Base-by-base conservation (phyloP, 345 rosid genomes). In the Balakata baccata region DNA sequence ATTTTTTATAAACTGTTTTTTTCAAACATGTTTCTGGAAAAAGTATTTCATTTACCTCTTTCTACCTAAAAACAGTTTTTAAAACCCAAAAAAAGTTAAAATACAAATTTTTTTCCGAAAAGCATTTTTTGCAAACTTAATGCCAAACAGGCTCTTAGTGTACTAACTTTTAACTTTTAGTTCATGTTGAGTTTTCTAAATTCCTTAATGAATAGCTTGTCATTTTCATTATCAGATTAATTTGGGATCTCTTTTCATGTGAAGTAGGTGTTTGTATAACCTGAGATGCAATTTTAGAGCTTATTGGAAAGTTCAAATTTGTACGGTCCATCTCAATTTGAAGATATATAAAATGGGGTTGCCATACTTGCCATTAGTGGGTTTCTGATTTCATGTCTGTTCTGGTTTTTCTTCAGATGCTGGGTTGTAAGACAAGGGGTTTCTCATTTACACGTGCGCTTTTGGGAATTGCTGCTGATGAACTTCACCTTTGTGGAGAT, bases 401-500 rank as follows among this genome's bases (percentile, higher is more conserved):
- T 72, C 52, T 58, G 20, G 41, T 75, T 62, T 75, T 63, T 75
- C 75, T 64, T 74, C 85, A 93, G 96, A 92, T 94, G 98, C 79
- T 94, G 78, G 92, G 89, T 29, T 92, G 98, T 78, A 82, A 69
- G 72, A 87, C 89, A 38, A 87, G 98, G 80, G 98, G 98, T 4
- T 92, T 80, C 80, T 85, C 98, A 52, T 94, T 94, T 82, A 94
- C 98, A 66, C 90, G 97, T 79, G 97, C 98, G 39, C 82, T 94
- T 75, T 81, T 94, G 72, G 98, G 96, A 64, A 84, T 94, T 59
- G 85, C 95, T 53, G 92, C 94, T 69, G 83, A 92, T 71, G 96
- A 94, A 81, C 87, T 94, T 74, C 98, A 94, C 81, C 89, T 94
- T 79, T 94, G 98, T 76, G 98, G 98, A 64, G 98, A 94, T 81